Evolutionary conservation across 306 rosid genomes (phyloP), one percentile per base, ranked within the genome.

Genomic region (Vigna radiata): DNA sequence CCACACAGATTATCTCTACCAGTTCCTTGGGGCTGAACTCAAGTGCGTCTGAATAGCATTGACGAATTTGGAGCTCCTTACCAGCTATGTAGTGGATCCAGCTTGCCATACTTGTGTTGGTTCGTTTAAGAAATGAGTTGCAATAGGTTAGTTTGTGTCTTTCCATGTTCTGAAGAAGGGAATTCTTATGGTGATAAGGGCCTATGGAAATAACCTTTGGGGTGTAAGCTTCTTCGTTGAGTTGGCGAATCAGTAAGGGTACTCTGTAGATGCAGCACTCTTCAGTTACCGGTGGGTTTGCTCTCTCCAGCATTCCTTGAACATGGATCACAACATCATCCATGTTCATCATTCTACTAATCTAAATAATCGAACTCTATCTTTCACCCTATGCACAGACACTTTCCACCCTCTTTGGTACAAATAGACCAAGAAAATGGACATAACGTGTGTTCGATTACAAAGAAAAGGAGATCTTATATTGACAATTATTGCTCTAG

Each of bases 121-220:
- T 0, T 27, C 74, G 62, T 41, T 59, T 0, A 3, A 61, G 23
- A 19, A 81, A 78, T 0, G 43, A 3, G 18, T 78, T 81, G 76
- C 73, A 66, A 16, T 78, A 81, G 1, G n/a, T 12, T 3, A 55
- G 69, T 44, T 85, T 78, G 46, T 75, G 39, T 0, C 29, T 68
- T 50, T 82, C 77, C 74, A 85, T 56, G 66, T 52, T 82, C 25
- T 49, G 73, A 2, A 82, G 69, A 8, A 25, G 54, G 1, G 50
- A 70, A 9, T 6, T 0, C 2, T 29, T 36, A 68, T 71, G 72
- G 77, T 81, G 78, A 72, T 78, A 64, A 39, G 83, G 86, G 2
- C 88, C 88, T 2, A 82, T 69, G 7, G 88, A 85, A 77, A 85
- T 63, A 49, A 77, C 71, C 15, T 18, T 77, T 19, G 88, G 88